Conservation (phyloP, 2,329 filamentous ascomycete species). For the Ophiocordyceps camponoti-floridani region DNA sequence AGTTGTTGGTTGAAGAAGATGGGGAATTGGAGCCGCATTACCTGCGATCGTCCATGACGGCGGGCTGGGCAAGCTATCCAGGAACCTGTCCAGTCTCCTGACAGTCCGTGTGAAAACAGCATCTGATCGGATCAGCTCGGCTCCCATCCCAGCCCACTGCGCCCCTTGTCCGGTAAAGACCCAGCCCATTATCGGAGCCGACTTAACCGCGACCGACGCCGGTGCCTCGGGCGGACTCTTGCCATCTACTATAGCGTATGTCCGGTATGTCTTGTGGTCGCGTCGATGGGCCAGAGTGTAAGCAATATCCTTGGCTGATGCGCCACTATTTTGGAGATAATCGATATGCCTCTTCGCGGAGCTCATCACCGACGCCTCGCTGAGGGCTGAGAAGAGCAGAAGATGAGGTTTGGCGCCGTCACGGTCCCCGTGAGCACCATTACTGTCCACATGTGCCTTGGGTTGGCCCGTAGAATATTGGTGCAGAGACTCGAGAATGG, state of each 20-base stretch:
- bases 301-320: background rate
- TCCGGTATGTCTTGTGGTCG: background rate
- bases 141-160: constrained; percentile 11
- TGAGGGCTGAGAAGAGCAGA: background rate
- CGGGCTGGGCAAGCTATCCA: background rate
- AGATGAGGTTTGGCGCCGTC: background rate
- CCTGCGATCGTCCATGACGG: background rate
- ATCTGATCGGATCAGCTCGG: constrained; percentile 3
- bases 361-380: background rate
- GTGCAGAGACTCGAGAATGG: constrained; percentile 5
- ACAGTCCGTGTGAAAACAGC: background rate
- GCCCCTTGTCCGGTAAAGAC: constrained; percentile 16
- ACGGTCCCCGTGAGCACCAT: too few relatives aligned
- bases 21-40: too few relatives aligned
- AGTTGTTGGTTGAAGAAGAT: too few relatives aligned
- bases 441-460: background rate
- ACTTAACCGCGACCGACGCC: background rate
- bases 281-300: background rate
- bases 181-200: background rate
- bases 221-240: background rate
- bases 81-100: background rate
- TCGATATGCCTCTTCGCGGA: background rate
- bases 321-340: background rate
- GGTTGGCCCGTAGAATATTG: background rate
- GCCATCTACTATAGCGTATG: background rate